Base-by-base conservation (phyloP, 805 yeast species). In the Teunomyces funiuensis region DNA sequence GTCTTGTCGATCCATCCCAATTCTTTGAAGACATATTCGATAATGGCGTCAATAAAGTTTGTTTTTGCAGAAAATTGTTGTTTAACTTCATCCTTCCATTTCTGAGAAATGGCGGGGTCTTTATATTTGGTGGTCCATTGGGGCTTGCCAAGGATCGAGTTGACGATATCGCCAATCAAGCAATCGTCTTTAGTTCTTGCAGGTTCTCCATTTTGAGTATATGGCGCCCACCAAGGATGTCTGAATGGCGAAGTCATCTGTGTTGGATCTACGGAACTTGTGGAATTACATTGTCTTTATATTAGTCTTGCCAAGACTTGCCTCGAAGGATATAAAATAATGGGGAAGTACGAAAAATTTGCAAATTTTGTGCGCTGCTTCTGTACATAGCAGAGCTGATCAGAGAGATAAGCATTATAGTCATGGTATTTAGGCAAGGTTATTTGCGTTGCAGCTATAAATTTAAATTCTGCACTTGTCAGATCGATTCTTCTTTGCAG, bases 41-140 rank as follows among this genome's bases (percentile, higher is more conserved):
- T 40, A 4, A 52, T 37, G 19, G 41, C 47, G 7, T 48, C 47
- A 19, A 36, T 16, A 20, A 16, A 18, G 10, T 11, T 20, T 0
- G 50, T 38, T 22, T 16, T 36, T 17, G 14, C 37, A 6, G 22
- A 11, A 25, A 39, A n/a, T 6, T 38, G 38, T 3, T 31, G 41
- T 10, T 33, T 16, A n/a, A 45, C 28, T 20, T 63, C 68, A 4
- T 31, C 19, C 39, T 37, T 50, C 69, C 69, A 63, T 40, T 56
- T 58, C 3, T 28, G 42, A 5, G 45, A 39, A 37, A 63, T 56
- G 8, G 36, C 49, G 4, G 46, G 43, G 36, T 62, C 46, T 19
- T 52, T 46, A 26, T 41, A 49, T 38, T 62, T 61, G 0, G 33
- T 9, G 45, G 51, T 42, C 69, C 68, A 63, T 5, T 57, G 46